These are phyloP conservation scores for Metarhizium guizhouense DNA, from an alignment of 2,329 filamentous ascomycete species.

Conservation along the genomic window DNA sequence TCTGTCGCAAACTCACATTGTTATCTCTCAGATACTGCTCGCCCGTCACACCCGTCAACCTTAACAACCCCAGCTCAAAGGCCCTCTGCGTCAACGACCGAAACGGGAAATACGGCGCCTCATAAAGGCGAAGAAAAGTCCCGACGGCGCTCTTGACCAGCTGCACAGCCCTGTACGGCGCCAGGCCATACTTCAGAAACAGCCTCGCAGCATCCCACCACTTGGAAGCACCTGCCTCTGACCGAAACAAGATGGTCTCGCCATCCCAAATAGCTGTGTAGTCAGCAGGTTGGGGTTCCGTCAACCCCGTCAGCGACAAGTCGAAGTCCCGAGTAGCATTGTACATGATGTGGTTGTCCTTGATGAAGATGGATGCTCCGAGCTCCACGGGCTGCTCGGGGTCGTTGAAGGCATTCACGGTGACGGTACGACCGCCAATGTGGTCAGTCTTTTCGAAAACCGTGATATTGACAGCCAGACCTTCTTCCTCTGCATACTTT, in stretches of 20 bases:
- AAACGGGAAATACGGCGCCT: constrained; percentile 78
- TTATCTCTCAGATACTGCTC: constrained; percentile 61
- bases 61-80: constrained; percentile 56
- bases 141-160: constrained; percentile 63
- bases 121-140: constrained; percentile 73
- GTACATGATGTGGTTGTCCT: constrained; percentile 73
- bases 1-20: constrained; percentile 21
- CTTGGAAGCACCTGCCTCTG: constrained; percentile 47
- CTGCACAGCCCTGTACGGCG: constrained; percentile 63
- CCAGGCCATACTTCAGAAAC: constrained; percentile 75
- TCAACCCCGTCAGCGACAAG: constrained; percentile 45
- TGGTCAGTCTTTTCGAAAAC: constrained; percentile 73
- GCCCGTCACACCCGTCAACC: constrained; percentile 62
- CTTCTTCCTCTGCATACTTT: constrained; percentile 56
- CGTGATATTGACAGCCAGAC: constrained; percentile 64
- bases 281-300: constrained; percentile 38
- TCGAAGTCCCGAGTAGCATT: constrained; percentile 63
- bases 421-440: constrained; percentile 81
- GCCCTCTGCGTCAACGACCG: constrained; percentile 61
- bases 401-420: constrained; percentile 67
- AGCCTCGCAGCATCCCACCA: constrained; percentile 80
- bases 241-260: constrained; percentile 58
- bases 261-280: constrained; percentile 81
- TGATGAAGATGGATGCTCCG: constrained; percentile 86
- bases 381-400: constrained; percentile 65